Conservation (phyloP, 2,329 filamentous ascomycete species). For the Microsporum canis region DNA sequence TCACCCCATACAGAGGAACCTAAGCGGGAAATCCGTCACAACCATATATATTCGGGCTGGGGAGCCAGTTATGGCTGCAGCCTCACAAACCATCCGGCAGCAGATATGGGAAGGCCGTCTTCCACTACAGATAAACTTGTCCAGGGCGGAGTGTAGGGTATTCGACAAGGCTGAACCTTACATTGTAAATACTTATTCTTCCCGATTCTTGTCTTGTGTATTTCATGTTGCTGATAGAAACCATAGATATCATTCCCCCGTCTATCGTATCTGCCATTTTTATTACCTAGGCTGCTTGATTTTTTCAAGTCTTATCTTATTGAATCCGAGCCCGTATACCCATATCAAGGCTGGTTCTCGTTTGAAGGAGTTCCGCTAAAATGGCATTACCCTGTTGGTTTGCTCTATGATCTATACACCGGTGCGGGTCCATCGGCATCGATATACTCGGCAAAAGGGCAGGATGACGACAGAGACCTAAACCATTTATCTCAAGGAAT, state of each 20-base stretch:
- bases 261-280: constrained; percentile 56
- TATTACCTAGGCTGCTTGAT: constrained; percentile 49
- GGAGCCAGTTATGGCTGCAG: background rate
- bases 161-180: constrained; percentile 52
- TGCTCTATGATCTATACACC: constrained; percentile 59
- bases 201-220: background rate
- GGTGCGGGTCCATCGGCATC: constrained; percentile 39
- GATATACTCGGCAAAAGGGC: constrained; percentile 16
- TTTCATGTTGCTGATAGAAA: constrained; percentile 1
- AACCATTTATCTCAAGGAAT: background rate
- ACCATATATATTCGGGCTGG: too few species aligned
- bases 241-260: constrained; percentile 49
- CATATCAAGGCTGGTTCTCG: constrained; percentile 51
- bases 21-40: background rate
- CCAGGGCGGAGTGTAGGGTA: constrained; percentile 48
- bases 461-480: constrained; percentile 8
- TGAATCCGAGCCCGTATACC: constrained; percentile 38
- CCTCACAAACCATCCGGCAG: constrained; percentile 29
- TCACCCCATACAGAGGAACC: background rate
- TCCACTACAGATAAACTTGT: constrained; percentile 48
- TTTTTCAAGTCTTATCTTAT: constrained; percentile 53
- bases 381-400: constrained; percentile 59
- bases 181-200: constrained; percentile 33
- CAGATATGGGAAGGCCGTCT: constrained; percentile 49
- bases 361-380: constrained; percentile 58